Percentiles rank a stretch among this genome's conserved stretches.
These are phyloP conservation scores for Glonium stellatum DNA, from an alignment of 495 filamentous ascomycete species.

Conservation along the genomic window DNA sequence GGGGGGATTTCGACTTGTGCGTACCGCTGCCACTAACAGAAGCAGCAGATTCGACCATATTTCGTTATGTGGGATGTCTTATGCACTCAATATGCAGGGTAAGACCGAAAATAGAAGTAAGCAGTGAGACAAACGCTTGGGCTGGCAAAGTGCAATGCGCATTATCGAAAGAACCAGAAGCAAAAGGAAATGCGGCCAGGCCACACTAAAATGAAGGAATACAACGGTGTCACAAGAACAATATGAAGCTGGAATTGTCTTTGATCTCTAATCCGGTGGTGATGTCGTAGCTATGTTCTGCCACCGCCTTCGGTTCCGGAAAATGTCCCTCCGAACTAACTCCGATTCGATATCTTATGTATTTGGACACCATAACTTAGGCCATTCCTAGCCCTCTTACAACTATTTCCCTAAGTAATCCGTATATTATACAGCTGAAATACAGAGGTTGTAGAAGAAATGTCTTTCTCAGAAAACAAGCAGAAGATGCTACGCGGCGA, in stretches of 20 bases:
- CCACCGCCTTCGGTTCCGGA: conserved; percentile 1
- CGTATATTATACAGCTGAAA: neutral
- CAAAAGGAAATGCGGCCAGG: neutral
- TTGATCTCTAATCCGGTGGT: neutral
- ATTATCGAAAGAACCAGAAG: neutral
- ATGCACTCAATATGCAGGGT: too few species aligned
- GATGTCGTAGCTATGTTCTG: neutral
- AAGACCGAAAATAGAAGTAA: too few species aligned
- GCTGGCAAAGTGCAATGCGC: neutral
- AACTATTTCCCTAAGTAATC: neutral
- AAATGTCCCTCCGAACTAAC: neutral
- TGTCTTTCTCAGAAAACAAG: conserved; percentile 36
- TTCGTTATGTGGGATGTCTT: too few species aligned
- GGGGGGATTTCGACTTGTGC: neutral
- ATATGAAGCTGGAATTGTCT: neutral
- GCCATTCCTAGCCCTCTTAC: neutral
- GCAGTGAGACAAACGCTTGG: too few species aligned
- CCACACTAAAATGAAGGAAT: neutral
- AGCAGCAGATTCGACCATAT: too few species aligned
- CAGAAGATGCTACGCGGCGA: conserved; percentile 35
- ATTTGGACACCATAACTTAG: too few species aligned
- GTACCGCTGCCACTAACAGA: too few species aligned
- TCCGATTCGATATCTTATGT: neutral
- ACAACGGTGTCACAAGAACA: neutral
- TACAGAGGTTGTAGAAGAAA: neutral